Evolutionary conservation across 495 filamentous ascomycete genomes (phyloP).

Genomic region (Penicillium lividum): DNA sequence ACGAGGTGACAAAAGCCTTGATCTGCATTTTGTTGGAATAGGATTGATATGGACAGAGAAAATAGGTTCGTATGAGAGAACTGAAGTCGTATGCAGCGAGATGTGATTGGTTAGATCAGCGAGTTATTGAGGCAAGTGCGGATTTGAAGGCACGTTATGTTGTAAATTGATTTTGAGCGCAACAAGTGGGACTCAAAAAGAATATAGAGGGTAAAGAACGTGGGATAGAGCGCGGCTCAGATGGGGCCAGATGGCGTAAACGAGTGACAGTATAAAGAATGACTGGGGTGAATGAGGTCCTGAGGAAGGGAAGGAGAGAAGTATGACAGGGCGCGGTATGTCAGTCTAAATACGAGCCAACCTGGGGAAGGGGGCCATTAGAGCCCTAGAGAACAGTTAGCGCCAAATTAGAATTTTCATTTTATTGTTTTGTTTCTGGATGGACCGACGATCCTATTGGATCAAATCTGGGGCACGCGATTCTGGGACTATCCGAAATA

Average conservation of each 20-base stretch:
- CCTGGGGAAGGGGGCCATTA: slow-evolving; percentile 8
- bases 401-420: background rate
- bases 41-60: background rate
- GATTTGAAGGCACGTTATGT: background rate
- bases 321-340: slow-evolving; percentile 27
- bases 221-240: slow-evolving; percentile 30
- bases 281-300: slow-evolving; percentile 3
- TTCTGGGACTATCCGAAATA: slow-evolving; percentile 26
- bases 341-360: slow-evolving; percentile 26
- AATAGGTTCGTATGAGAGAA: slow-evolving; percentile 1
- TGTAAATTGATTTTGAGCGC: background rate
- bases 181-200: slow-evolving; percentile 6
- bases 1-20: slow-evolving; percentile 33
- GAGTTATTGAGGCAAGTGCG: background rate
- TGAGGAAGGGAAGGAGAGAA: slow-evolving; percentile 16
- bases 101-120: background rate
- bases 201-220: slow-evolving; percentile 3
- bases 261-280: slow-evolving; percentile 24
- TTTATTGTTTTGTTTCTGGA: slow-evolving; percentile 1
- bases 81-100: slow-evolving; percentile 1
- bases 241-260: slow-evolving; percentile 15
- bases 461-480: slow-evolving; percentile 2
- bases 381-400: background rate
- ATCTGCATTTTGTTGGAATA: slow-evolving; percentile 38
- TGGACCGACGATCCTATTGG: slow-evolving; percentile 5